Base-by-base conservation (phyloP, 2,329 filamentous ascomycete species). In the Fusarium aywerte region DNA sequence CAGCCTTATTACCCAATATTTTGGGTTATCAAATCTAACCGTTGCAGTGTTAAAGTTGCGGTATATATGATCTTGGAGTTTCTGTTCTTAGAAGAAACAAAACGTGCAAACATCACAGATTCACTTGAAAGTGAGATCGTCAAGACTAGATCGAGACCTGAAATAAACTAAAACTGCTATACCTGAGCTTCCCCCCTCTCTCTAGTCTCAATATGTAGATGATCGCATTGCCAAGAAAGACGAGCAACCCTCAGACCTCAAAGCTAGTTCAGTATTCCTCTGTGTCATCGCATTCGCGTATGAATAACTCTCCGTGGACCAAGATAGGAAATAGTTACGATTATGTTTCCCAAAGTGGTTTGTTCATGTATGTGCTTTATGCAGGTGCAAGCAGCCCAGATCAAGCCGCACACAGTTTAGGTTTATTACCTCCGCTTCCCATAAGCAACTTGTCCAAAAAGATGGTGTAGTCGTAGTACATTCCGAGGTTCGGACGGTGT, bases 381-480 rank as follows among this genome's bases (percentile, higher is more conserved):
- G 58, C 60, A 63, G 23, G 51, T 51, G 58, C n/a, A 51, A 39
- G 20, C 51, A 36, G 18, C 27, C 27, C 29, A 23, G 15, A 48
- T 44, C 58, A 50, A 35, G 42, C 13, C 33, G 36, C 6, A 13
- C 29, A 29, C 39, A 27, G 7, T 42, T 15, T 50, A 39, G 10
- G 10, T 50, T 31, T 27, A 32, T 15, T 5, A 54, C 39, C 54
- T 57, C 65, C 59, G 38, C 50, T 21, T 50, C 25, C 18, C 38
- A 38, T 21, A 35, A 59, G 51, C 39, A 33, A 43, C 25, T 23
- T 20, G 9, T 27, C 6, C 18, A 9, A 56, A 4, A 54, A 65
- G 52, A 49, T 54, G 65, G 65, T 68, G 65, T 68, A 44, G 47
- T 68, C 51, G 25, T 32, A 55, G 25, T 49, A 35, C 44, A 68